Conservation (phyloP, 2,329 filamentous ascomycete genomes). For the Aureobasidium musti region DNA sequence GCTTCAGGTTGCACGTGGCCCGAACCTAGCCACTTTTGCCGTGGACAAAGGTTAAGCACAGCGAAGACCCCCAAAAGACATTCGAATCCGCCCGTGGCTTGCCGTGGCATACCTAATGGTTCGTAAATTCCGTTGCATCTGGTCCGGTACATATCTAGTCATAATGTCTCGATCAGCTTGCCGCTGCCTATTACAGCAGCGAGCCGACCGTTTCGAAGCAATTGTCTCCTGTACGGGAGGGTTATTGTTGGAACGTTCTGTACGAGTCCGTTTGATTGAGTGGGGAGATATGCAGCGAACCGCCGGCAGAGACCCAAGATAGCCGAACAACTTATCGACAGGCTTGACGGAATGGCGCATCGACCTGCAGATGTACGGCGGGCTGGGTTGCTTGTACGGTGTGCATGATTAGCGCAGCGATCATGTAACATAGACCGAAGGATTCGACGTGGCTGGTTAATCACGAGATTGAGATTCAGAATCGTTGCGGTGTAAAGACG, state of each 20-base stretch:
- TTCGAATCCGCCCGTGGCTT: constrained; percentile 4
- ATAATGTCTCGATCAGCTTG: background rate
- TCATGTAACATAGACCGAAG: constrained; percentile 10
- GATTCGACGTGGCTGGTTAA: constrained; percentile 19
- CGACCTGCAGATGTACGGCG: constrained; percentile 8
- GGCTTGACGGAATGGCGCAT: constrained; percentile 22
- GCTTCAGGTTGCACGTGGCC: constrained; percentile 14
- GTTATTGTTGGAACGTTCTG: constrained; percentile 12
- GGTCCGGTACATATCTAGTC: background rate
- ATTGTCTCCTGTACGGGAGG: background rate
- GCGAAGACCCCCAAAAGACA: constrained; percentile 11
- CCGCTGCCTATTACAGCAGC: background rate
- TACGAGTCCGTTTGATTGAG: constrained; percentile 19
- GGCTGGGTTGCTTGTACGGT: constrained; percentile 9
- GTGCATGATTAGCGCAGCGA: constrained; percentile 9
- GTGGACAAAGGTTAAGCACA: background rate
- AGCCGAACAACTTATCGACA: constrained; percentile 10
- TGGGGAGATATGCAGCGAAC: constrained; percentile 8
- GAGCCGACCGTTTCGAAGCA: background rate
- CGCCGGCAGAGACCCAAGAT: constrained; percentile 20
- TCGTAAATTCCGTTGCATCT: constrained; percentile 5
- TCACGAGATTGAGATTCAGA: constrained; percentile 18
- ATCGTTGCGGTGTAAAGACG: constrained; percentile 21
- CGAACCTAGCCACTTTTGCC: background rate
- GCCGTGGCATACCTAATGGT: constrained; percentile 17